Evolutionary conservation across 768 basidiomycete species (phyloP), one percentile per base, ranked within the genome.

Genomic region (Mrakia gelida): DNA sequence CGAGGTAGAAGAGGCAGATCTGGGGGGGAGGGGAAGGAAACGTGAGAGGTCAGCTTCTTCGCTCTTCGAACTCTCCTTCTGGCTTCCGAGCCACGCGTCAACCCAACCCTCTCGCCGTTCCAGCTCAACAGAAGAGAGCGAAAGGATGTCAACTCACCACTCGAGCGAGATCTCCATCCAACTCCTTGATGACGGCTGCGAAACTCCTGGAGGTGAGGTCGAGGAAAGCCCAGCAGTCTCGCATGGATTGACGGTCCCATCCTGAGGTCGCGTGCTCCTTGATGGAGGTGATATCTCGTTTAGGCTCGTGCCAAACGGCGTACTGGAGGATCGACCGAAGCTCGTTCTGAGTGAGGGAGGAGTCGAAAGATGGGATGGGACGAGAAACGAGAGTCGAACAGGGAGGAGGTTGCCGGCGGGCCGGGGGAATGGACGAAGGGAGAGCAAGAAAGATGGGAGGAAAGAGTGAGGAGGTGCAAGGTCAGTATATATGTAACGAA

Each of bases 1-100:
- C 92, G 62, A 99, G 89, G 85, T 98, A 99, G 85, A 97, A 98
- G 79, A 98, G 85, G 84, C 92, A 94, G 80, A 98, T 91, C 96
- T 97, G 80, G 10, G 30, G 30, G 8, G 49, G 28, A n/a, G 34
- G 3, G 70, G 65, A 28, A 30, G 23, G n/a, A 16, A 16, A 71
- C 15, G 45, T 21, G 32, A 28, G 28, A n/a, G 59, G 43, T 62
- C 70, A 71, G 70, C 70, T 54, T 34, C 38, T 30, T 67, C 32
- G 38, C 30, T 67, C 32, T 34, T 34, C 30, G 15, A 26, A 30
- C 32, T 32, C 32, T 30, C 23, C 18, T 21, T 67, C 15, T 30
- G 23, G 23, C 6, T 54, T 3, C 45, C 49, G 49, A 52, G 4
- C 49, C 1, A 52, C 15, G 49, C 49, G 18, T 21, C 15, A 38